Evolutionary conservation across 208 protist genomes (phyloP).

Genomic region (Plasmodiophora brassicae): DNA sequence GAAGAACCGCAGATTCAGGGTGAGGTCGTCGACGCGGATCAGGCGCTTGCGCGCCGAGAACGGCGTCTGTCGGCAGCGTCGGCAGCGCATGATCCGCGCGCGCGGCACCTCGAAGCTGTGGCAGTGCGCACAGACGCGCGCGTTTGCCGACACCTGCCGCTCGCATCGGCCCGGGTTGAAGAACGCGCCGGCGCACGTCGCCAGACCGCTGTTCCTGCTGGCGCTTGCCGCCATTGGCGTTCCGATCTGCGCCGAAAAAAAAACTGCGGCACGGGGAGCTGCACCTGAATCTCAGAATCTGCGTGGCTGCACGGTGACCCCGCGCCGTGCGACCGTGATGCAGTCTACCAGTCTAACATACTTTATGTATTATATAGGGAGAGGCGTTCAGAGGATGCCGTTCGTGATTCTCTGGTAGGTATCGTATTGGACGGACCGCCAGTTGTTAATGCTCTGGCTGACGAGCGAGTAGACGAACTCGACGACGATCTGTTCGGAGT

Average conservation of each 20-base stretch:
- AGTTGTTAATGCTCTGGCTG: constrained; percentile 46
- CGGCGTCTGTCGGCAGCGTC: background rate
- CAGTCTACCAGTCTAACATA: no score
- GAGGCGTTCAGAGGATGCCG: constrained; percentile 29
- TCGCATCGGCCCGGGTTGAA: background rate
- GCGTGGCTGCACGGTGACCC: no score
- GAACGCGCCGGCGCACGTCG: constrained; percentile 1
- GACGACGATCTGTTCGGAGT: constrained; percentile 24
- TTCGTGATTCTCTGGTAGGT: constrained; percentile 51
- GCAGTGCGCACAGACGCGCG: background rate
- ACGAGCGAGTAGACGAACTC: constrained; percentile 32
- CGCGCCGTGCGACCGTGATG: no score
- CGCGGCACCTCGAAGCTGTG: background rate
- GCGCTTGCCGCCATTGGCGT: no score
- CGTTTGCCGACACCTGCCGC: background rate
- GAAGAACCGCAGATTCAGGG: constrained; percentile 18
- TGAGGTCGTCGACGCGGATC: background rate
- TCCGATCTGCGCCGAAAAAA: no score
- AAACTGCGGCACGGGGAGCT: no score
- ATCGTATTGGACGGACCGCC: constrained; percentile 47
- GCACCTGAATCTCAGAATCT: no score
- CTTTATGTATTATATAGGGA: constrained; percentile 20
- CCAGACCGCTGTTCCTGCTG: no score
- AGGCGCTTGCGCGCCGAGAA: background rate
- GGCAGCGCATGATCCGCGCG: background rate